Conservation (phyloP, 1,284 basidiomycete species). For the Sporisorium scitamineum region DNA sequence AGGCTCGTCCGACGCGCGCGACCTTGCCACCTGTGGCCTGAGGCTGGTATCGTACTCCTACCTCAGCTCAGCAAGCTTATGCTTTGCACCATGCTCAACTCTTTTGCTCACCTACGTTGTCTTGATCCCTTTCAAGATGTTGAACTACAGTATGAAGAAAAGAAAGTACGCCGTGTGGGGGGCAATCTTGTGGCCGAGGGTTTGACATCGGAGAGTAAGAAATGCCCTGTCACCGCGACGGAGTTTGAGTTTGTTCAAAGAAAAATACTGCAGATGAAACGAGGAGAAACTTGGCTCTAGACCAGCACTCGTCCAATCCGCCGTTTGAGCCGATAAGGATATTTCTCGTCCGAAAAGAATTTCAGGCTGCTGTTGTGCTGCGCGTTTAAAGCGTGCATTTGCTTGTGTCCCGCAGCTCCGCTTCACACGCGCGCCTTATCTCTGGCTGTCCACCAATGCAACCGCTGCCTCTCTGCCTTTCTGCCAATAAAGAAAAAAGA, state of each 20-base stretch:
- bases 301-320: slow-evolving; percentile 16
- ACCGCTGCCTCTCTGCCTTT: not conserved
- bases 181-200: not conserved
- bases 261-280: not conserved
- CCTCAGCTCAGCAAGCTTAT: too few species aligned
- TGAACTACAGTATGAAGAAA: not conserved
- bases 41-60: not conserved
- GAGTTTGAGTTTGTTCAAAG: slow-evolving; percentile 13
- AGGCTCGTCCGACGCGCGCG: slow-evolving; percentile 19
- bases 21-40: slow-evolving; percentile 5
- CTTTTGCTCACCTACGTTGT: not conserved
- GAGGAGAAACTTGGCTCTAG: not conserved
- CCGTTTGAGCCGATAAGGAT: slow-evolving; percentile 30
- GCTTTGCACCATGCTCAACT: not conserved
- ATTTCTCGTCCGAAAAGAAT: not conserved
- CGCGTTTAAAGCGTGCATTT: not conserved
- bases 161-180: not conserved
- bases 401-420: not conserved
- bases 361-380: not conserved
- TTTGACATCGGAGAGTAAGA: not conserved
- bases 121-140: not conserved
- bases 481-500: not conserved
- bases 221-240: slow-evolving; percentile 4
- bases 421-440: slow-evolving; percentile 3
- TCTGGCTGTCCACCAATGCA: slow-evolving; percentile 8